These are phyloP conservation scores for Daldinia eschscholtzii DNA, from an alignment of 2,329 filamentous ascomycete genomes.

Conservation along the genomic window DNA sequence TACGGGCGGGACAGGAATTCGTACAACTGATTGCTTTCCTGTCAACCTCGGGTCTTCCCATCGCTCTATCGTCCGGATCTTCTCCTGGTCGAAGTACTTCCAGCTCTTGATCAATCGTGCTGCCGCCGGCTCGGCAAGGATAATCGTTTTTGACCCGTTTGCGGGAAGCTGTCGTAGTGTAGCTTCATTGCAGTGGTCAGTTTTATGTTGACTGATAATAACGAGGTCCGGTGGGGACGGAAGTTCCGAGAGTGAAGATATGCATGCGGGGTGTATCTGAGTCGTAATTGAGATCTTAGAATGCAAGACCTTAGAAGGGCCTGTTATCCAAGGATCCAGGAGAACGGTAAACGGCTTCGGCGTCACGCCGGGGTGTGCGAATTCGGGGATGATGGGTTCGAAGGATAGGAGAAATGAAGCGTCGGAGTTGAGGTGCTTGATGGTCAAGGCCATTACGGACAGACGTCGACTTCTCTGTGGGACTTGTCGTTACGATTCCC, in stretches of 20 bases:
- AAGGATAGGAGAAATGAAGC: conserved; percentile 75
- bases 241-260: conserved; percentile 63
- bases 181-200: conserved; percentile 77
- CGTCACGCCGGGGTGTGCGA: conserved; percentile 51
- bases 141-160: conserved; percentile 66
- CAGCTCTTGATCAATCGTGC: conserved; percentile 75
- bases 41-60: conserved; percentile 60
- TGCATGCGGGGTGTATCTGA: conserved; percentile 67
- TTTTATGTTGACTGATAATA: conserved; percentile 62
- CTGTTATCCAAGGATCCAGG: conserved; percentile 78
- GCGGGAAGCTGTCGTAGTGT: conserved; percentile 74
- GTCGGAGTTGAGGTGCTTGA: conserved; percentile 74
- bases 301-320: conserved; percentile 70
- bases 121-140: conserved; percentile 74
- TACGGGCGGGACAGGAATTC: conserved; percentile 67
- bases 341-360: conserved; percentile 73
- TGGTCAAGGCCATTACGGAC: conserved; percentile 69
- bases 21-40: conserved; percentile 53
- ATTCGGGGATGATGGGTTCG: conserved; percentile 62
- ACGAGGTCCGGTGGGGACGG: conserved; percentile 60
- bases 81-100: conserved; percentile 73
- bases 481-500: conserved; percentile 29
- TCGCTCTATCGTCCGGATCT: conserved; percentile 59
- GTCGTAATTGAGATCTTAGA: conserved; percentile 71
- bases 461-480: conserved; percentile 6